phyloP scores from a whole-genome alignment of 306 rosid species.

The Elaeagnus macrophylla region DNA sequence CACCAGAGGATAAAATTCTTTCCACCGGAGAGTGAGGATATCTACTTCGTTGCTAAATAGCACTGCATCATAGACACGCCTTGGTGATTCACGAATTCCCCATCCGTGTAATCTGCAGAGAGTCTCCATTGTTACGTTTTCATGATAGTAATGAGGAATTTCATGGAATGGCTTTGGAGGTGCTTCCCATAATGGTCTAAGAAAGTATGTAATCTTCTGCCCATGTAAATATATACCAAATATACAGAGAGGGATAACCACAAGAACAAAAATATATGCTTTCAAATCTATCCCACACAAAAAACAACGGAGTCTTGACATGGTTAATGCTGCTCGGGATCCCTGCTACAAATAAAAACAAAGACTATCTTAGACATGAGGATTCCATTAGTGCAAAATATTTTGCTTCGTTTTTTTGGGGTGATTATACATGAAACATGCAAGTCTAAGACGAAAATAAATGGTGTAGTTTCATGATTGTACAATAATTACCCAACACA shows the following conservation, averaged over 20 bases:
- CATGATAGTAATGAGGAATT: constrained; percentile 71
- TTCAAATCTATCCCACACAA: constrained; percentile 55
- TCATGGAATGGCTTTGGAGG: constrained; percentile 71
- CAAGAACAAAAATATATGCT: constrained; percentile 32
- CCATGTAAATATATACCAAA: constrained; percentile 58
- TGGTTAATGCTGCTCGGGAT: constrained; percentile 35
- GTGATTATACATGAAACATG: too few relatives aligned
- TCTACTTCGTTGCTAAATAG: constrained; percentile 72
- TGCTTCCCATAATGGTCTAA: constrained; percentile 87
- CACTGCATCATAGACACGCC: constrained; percentile 79
- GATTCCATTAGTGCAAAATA: neutral
- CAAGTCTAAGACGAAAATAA: too few relatives aligned
- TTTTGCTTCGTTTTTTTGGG: neutral
- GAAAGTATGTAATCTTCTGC: constrained; percentile 62
- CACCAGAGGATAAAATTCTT: constrained; percentile 59
- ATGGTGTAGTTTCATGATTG: too few relatives aligned
- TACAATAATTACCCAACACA: too few relatives aligned
- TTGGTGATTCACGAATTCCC: constrained; percentile 60
- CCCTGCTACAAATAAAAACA: constrained; percentile 43
- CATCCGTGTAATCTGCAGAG: constrained; percentile 79
- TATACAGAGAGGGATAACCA: constrained; percentile 37
- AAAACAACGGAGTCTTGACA: constrained; percentile 60
- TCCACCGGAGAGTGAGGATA: constrained; percentile 70
- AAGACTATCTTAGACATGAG: constrained; percentile 14
- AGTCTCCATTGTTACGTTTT: constrained; percentile 56